Evolutionary conservation across 352 stramenopile species (phyloP).

Genomic region (Phytopythium delawarense): DNA sequence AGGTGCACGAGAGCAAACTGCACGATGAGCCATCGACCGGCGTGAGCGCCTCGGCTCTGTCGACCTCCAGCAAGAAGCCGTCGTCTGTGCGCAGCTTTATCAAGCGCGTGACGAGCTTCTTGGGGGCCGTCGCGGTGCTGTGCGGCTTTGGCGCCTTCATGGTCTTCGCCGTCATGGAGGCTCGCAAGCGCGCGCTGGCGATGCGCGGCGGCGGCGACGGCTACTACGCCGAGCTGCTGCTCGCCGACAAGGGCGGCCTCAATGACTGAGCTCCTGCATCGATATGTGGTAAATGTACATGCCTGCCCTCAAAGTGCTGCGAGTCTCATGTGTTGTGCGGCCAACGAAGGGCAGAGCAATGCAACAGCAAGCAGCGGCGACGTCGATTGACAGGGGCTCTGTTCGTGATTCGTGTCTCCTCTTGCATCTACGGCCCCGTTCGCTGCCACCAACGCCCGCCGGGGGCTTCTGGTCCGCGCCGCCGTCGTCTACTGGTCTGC

Average conservation of each 20-base stretch:
- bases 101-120: conserved; percentile 52
- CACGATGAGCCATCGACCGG: conserved; percentile 45
- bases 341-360: background rate
- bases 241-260: conserved; percentile 49
- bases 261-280: conserved; percentile 3
- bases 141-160: conserved; percentile 42
- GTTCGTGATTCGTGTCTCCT: background rate
- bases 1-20: conserved; percentile 55
- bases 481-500: conserved; percentile 27
- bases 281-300: conserved; percentile 1
- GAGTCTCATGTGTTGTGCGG: background rate
- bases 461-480: conserved; percentile 12
- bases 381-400: background rate
- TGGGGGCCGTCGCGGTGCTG: conserved; percentile 63
- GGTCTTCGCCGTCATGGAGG: conserved; percentile 32
- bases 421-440: background rate
- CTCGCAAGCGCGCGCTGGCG: conserved; percentile 28
- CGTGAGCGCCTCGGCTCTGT: conserved; percentile 4
- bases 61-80: conserved; percentile 5
- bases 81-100: conserved; percentile 21
- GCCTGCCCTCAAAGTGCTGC: background rate
- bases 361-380: background rate
- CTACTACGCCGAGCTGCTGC: conserved; percentile 65
- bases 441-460: conserved; percentile 14
- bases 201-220: conserved; percentile 15